phyloP scores from a whole-genome alignment of 371 early-diverging fungal species.

The Mucor mucedo region DNA sequence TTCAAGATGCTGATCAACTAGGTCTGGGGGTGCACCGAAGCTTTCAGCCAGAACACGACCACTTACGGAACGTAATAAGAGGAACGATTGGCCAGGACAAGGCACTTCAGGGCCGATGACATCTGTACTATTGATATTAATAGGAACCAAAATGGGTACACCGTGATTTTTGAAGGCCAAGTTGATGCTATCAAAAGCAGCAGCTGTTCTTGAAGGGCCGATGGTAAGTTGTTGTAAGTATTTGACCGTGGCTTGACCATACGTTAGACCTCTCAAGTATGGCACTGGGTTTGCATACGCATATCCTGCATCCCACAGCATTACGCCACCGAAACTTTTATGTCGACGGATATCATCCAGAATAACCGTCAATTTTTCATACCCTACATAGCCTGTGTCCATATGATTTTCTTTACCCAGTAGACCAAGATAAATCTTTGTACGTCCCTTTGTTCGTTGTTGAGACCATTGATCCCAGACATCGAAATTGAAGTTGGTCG shows the following conservation, averaged over 20 bases:
- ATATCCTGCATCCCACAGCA: slow-evolving; percentile 70
- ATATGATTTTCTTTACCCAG: slow-evolving; percentile 58
- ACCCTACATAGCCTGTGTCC: slow-evolving; percentile 58
- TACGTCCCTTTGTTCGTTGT: slow-evolving; percentile 24
- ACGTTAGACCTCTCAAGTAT: slow-evolving; percentile 21
- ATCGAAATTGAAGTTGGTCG: slow-evolving; percentile 61
- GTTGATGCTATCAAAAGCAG: slow-evolving; percentile 18
- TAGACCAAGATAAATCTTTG: slow-evolving; percentile 59
- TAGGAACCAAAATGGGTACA: slow-evolving; percentile 24
- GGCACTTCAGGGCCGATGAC: slow-evolving; percentile 6
- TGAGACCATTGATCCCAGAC: slow-evolving; percentile 58
- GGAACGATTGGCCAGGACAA: slow-evolving; percentile 29
- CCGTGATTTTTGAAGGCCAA: slow-evolving; percentile 8
- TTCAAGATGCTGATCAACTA: slow-evolving; percentile 14
- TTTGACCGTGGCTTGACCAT: slow-evolving; percentile 36
- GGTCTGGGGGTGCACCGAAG: slow-evolving; percentile 22
- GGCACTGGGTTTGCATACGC: slow-evolving; percentile 45
- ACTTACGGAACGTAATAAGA: slow-evolving; percentile 25
- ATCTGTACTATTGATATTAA: not conserved
- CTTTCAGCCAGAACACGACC: slow-evolving; percentile 19
- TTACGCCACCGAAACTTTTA: slow-evolving; percentile 66
- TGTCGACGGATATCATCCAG: slow-evolving; percentile 39
- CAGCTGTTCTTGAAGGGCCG: slow-evolving; percentile 4
- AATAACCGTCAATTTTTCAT: slow-evolving; percentile 43
- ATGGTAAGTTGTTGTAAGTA: slow-evolving; percentile 25